These are phyloP conservation scores for Kodamaea plutei DNA, from an alignment of 1,139 yeast species.

Conservation along the genomic window DNA sequence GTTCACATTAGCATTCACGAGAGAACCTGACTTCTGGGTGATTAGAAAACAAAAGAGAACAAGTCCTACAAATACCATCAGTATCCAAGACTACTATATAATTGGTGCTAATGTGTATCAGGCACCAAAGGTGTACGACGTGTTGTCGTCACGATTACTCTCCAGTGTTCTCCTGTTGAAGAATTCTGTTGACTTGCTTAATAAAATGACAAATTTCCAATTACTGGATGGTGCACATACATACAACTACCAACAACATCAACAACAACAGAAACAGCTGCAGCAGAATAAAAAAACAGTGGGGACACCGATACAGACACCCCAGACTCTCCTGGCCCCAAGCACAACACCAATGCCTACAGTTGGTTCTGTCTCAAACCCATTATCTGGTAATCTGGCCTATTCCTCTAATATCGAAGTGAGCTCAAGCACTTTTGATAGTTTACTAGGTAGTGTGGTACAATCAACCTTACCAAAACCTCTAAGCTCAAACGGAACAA, in stretches of 20 bases:
- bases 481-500: constrained; percentile 10
- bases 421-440: constrained; percentile 30
- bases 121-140: constrained; percentile 60
- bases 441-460: constrained; percentile 26
- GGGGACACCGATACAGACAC: constrained; percentile 16
- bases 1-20: constrained; percentile 65
- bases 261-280: constrained; percentile 7
- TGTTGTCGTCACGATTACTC: constrained; percentile 35
- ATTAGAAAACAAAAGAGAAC: constrained; percentile 74
- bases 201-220: constrained; percentile 32
- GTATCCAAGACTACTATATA: constrained; percentile 72
- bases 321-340: constrained; percentile 16
- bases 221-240: constrained; percentile 38
- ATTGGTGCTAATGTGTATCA: constrained; percentile 91
- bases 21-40: constrained; percentile 93
- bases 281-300: constrained; percentile 5
- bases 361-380: constrained; percentile 14
- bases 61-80: constrained; percentile 46
- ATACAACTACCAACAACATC: constrained; percentile 16
- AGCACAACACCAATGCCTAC: constrained; percentile 14
- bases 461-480: constrained; percentile 11
- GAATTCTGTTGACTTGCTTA: constrained; percentile 32
- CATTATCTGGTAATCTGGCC: constrained; percentile 9
- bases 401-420: constrained; percentile 19
- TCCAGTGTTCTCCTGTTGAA: constrained; percentile 36